phyloP scores from a whole-genome alignment of 2,329 filamentous ascomycete genomes.

The Penicillium sp. region DNA sequence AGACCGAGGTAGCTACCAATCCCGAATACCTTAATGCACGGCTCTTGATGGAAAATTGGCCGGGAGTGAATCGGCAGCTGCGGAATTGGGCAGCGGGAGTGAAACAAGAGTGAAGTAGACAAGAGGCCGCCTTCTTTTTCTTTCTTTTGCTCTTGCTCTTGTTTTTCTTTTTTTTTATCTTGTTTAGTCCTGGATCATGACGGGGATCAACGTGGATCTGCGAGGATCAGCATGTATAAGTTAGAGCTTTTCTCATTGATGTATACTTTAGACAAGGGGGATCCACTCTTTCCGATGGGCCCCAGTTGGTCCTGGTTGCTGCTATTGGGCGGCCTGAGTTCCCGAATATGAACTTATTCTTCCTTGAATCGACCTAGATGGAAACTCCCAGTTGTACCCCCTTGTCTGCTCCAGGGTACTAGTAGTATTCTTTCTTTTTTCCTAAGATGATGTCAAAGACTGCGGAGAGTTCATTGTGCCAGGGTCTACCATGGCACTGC shows the following conservation, averaged over 20 bases:
- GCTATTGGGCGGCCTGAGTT: conserved; percentile 23
- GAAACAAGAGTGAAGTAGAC: background rate
- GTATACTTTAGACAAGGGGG: background rate
- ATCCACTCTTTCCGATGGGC: background rate
- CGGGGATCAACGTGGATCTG: background rate
- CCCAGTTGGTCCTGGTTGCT: background rate
- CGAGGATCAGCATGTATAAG: background rate
- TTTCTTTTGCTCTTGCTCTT: background rate
- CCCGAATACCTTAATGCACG: conserved; percentile 34
- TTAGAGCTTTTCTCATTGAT: background rate
- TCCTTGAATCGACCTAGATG: background rate
- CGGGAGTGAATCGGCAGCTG: conserved; percentile 36
- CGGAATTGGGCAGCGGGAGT: conserved; percentile 9
- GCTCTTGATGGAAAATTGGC: conserved; percentile 43
- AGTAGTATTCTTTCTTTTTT: background rate
- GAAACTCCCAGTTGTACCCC: background rate
- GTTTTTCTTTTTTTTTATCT: background rate
- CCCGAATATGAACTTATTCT: conserved; percentile 13
- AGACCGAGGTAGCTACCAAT: conserved; percentile 17
- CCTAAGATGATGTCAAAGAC: conserved; percentile 1
- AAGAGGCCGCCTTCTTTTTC: background rate
- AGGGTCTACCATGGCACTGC: conserved; percentile 6
- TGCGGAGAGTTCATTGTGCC: conserved; percentile 2
- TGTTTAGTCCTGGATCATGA: background rate
- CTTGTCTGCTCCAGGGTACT: too few species aligned